These are phyloP conservation scores for Ophiostoma piceae DNA, from an alignment of 2,329 filamentous ascomycete genomes.

Conservation along the genomic window DNA sequence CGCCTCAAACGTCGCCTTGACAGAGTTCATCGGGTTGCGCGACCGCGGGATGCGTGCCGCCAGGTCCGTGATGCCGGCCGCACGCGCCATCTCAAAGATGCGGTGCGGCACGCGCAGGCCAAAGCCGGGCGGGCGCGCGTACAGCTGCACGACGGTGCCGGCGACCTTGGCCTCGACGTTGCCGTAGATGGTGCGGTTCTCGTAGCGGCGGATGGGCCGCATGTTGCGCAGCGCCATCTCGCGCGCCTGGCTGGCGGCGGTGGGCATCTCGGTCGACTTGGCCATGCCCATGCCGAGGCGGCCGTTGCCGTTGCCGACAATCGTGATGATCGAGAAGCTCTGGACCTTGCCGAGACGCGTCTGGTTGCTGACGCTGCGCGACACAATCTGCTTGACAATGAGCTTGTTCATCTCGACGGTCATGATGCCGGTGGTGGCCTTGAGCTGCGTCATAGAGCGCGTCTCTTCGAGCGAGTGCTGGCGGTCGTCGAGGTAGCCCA, in stretches of 20 bases:
- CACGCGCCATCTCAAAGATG: slow-evolving; percentile 91
- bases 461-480: slow-evolving; percentile 11
- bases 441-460: slow-evolving; percentile 34
- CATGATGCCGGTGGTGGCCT: slow-evolving; percentile 51
- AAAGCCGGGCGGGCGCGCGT: slow-evolving; percentile 87
- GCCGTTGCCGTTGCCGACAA: slow-evolving; percentile 83
- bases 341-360: slow-evolving; percentile 92
- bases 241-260: slow-evolving; percentile 66
- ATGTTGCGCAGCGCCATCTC: slow-evolving; percentile 85
- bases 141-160: slow-evolving; percentile 78
- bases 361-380: slow-evolving; percentile 77
- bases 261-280: slow-evolving; percentile 69
- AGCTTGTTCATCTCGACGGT: slow-evolving; percentile 51
- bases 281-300: slow-evolving; percentile 84
- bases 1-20: slow-evolving; percentile 84
- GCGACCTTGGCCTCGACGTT: slow-evolving; percentile 78
- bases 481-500: slow-evolving; percentile 15
- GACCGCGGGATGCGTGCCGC: slow-evolving; percentile 76
- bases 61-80: slow-evolving; percentile 80
- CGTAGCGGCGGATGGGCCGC: slow-evolving; percentile 85
- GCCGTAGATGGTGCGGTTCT: slow-evolving; percentile 86
- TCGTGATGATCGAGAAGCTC: slow-evolving; percentile 66
- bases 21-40: slow-evolving; percentile 94
- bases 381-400: slow-evolving; percentile 66
- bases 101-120: slow-evolving; percentile 85